Conservation (phyloP, 495 filamentous ascomycete genomes). For the Hypoxylon cercidicola region DNA sequence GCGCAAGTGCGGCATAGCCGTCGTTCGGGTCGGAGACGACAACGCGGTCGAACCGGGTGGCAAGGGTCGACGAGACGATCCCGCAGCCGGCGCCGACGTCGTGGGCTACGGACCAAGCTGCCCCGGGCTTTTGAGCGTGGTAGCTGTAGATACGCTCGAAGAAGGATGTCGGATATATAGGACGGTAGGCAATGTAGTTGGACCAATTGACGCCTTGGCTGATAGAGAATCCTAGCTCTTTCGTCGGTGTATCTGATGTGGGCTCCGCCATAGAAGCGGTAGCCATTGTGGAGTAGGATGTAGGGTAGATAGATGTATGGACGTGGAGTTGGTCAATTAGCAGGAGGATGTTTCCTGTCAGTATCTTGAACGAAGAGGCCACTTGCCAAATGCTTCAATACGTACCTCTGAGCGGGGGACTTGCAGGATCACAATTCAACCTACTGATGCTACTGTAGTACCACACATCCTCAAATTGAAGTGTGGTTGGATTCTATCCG, state of each 20-base stretch:
- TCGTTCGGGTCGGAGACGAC: constrained; percentile 46
- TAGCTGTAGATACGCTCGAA: constrained; percentile 40
- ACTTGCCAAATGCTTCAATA: too few relatives aligned
- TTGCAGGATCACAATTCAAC: too few relatives aligned
- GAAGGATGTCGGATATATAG: constrained; percentile 37
- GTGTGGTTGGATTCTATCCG: too few relatives aligned
- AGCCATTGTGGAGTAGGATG: too few relatives aligned
- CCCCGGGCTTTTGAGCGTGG: constrained; percentile 28
- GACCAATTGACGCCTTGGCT: constrained; percentile 37
- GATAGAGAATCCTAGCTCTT: constrained; percentile 20
- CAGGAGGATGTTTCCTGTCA: too few relatives aligned
- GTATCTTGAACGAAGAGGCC: too few relatives aligned
- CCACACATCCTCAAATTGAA: too few relatives aligned
- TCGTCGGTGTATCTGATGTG: neutral
- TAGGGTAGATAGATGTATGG: too few relatives aligned
- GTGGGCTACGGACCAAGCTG: constrained; percentile 26
- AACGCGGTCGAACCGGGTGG: constrained; percentile 32
- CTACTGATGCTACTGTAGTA: too few relatives aligned
- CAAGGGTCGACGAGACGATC: constrained; percentile 40
- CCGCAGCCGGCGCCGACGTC: constrained; percentile 44
- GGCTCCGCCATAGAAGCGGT: too few relatives aligned
- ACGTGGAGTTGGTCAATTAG: too few relatives aligned
- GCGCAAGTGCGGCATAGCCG: constrained; percentile 36
- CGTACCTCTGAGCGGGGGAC: too few relatives aligned
- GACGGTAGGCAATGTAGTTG: constrained; percentile 35